Base-by-base conservation (phyloP, 148 eudicot genomes). In the Arctostaphylos glauca region DNA sequence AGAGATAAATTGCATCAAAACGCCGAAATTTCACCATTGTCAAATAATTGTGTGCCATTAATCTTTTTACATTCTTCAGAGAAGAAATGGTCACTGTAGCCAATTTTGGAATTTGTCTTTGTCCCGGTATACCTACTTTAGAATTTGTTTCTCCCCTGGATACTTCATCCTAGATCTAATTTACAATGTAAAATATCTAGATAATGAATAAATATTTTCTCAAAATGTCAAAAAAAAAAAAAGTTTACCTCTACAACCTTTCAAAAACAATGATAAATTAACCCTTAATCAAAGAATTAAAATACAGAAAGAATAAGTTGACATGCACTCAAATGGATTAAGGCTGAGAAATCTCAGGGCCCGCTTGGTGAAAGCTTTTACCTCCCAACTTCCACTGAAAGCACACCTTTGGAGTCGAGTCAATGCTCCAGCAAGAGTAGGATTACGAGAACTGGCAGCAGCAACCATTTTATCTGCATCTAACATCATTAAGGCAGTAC, bases 331-430 rank as follows among this genome's bases (percentile, higher is more conserved):
- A 64, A 21, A 72, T 23, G 46, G 46, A 14, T 21, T 3, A 56
- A 67, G 15, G 48, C 50, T 76, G 52, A 44, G 9, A 55, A 43
- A 60, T 50, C 70, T 70, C 14, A 21, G 59, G 50, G 66, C 31
- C 43, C 50, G 47, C 58, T 41, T 75, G 56, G 81, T 18, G 19
- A 70, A 68, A 84, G 68, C 23, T 64, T 72, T 64, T 85, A 96
- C 99, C 99, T 96, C 99, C 99, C 98, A 96, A 80, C 98, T 96
- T 71, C 99, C 99, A 90, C 91, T 96, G 84, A 92, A 94, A 86
- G 98, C 95, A 92, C 97, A 94, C 83, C 99, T 90, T 81, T 96
- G 99, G 59, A 96, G 97, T 81, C 99, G 92, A 87, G 98, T 92
- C 86, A 96, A 91, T 47, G 98, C 99, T 88, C 92, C 91, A 85